These are phyloP conservation scores for Candida vaughaniae DNA, from an alignment of 805 yeast genomes.

Conservation along the genomic window DNA sequence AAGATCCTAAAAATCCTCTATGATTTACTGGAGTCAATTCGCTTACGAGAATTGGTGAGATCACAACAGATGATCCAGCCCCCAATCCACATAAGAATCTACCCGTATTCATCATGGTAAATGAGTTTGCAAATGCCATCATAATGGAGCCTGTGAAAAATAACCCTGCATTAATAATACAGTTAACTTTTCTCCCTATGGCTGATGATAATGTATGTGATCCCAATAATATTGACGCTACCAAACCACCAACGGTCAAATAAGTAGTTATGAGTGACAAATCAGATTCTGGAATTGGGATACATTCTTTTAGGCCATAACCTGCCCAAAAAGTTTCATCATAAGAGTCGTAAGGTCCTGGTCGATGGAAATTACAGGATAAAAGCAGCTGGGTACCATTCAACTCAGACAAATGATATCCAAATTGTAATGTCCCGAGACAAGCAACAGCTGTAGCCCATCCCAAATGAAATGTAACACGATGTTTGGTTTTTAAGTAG, in stretches of 20 bases:
- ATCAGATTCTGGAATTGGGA: conserved; percentile 22
- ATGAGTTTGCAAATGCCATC: conserved; percentile 25
- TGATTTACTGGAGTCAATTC: conserved; percentile 41
- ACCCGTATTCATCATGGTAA: conserved; percentile 24
- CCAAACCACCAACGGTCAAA: conserved; percentile 38
- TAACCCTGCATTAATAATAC: conserved; percentile 20
- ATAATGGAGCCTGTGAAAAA: conserved; percentile 27
- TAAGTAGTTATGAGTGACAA: conserved; percentile 30
- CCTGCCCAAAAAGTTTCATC: conserved; percentile 27
- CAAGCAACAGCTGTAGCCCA: conserved; percentile 37
- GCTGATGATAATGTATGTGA: conserved; percentile 20
- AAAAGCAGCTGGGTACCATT: conserved; percentile 33
- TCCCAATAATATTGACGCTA: conserved; percentile 30
- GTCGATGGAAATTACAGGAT: conserved; percentile 22
- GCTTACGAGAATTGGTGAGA: conserved; percentile 40
- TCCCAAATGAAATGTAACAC: conserved; percentile 28
- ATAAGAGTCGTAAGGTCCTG: conserved; percentile 21
- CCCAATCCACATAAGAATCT: conserved; percentile 37
- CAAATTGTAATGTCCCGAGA: conserved; percentile 38
- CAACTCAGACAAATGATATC: conserved; percentile 39
- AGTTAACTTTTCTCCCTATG: conserved; percentile 25
- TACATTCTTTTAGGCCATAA: conserved; percentile 24
- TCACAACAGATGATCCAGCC: conserved; percentile 40
- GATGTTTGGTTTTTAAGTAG: conserved; percentile 14
- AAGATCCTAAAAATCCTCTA: conserved; percentile 41